A percentile compares a stretch with the other conserved stretches of the same genome.
These are phyloP conservation scores for Colletotrichum tofieldiae DNA, from an alignment of 2,329 filamentous ascomycete species.

Conservation along the genomic window DNA sequence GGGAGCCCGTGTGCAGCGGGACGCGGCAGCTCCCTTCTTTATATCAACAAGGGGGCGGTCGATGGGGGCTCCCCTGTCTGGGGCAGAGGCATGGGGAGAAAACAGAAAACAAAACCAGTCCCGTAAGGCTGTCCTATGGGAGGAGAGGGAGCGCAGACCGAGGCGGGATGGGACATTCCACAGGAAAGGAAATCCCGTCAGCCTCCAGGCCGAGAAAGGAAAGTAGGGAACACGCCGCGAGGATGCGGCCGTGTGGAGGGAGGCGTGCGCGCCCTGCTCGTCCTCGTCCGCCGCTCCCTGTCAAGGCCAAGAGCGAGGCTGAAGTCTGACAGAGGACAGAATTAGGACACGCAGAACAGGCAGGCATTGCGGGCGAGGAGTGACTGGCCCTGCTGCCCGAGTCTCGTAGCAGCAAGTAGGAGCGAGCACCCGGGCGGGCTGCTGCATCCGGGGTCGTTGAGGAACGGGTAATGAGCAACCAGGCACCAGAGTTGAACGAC, in stretches of 20 bases:
- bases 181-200: not conserved
- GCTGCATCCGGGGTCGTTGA: not conserved
- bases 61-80: not conserved
- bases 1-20: not conserved
- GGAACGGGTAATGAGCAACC: not conserved
- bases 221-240: not conserved
- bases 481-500: conserved; percentile 7
- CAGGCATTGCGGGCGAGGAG: conserved; percentile 10
- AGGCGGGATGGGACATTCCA: not conserved
- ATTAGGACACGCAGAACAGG: not conserved
- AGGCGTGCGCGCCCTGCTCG: not conserved
- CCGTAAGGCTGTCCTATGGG: conserved; percentile 33
- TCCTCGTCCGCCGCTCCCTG: not conserved
- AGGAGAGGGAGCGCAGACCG: not conserved
- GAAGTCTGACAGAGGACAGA: conserved; percentile 10
- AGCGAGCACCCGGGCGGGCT: too few relatives aligned
- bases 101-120: conserved; percentile 13
- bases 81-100: conserved; percentile 21
- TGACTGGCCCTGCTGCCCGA: conserved; percentile 11
- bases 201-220: not conserved
- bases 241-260: conserved; percentile 7
- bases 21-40: conserved; percentile 32
- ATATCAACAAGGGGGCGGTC: conserved; percentile 26
- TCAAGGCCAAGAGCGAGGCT: conserved; percentile 32
- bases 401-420: not conserved